Conservation (phyloP, 345 rosid genomes). For the Draba incana region DNA sequence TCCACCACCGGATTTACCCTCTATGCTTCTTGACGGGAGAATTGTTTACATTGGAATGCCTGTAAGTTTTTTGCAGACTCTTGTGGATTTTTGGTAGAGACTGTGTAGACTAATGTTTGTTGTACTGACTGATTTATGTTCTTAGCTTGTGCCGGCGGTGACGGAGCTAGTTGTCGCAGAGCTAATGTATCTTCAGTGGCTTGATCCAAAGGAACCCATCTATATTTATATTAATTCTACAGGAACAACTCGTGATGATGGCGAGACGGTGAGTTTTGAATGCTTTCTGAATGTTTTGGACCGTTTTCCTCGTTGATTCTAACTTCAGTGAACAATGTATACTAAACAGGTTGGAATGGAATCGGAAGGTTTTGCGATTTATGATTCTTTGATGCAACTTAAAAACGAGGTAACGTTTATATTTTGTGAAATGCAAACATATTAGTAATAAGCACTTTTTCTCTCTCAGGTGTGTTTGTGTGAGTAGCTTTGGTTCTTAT, state of each 20-base stretch:
- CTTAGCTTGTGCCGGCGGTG: slow-evolving; percentile 85
- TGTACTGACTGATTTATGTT: slow-evolving; percentile 31
- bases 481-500: slow-evolving; percentile 26
- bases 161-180: slow-evolving; percentile 80
- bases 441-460: slow-evolving; percentile 4
- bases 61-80: slow-evolving; percentile 47
- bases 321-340: not conserved
- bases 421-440: slow-evolving; percentile 1
- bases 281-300: not conserved
- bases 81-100: not conserved
- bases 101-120: not conserved
- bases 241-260: slow-evolving; percentile 91
- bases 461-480: slow-evolving; percentile 20
- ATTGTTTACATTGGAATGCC: slow-evolving; percentile 95
- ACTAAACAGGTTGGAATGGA: slow-evolving; percentile 78
- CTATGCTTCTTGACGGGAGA: slow-evolving; percentile 76
- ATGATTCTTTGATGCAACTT: slow-evolving; percentile 79
- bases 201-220: slow-evolving; percentile 72
- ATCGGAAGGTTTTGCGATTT: slow-evolving; percentile 89
- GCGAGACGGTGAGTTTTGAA: slow-evolving; percentile 66
- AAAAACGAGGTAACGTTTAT: slow-evolving; percentile 55
- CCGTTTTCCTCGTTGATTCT: not conserved
- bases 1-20: slow-evolving; percentile 85
- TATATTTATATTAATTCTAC: slow-evolving; percentile 84
- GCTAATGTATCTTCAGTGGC: slow-evolving; percentile 82